Evolutionary conservation across 805 yeast genomes (phyloP).

Genomic region (Sugiyamaella smithiae): DNA sequence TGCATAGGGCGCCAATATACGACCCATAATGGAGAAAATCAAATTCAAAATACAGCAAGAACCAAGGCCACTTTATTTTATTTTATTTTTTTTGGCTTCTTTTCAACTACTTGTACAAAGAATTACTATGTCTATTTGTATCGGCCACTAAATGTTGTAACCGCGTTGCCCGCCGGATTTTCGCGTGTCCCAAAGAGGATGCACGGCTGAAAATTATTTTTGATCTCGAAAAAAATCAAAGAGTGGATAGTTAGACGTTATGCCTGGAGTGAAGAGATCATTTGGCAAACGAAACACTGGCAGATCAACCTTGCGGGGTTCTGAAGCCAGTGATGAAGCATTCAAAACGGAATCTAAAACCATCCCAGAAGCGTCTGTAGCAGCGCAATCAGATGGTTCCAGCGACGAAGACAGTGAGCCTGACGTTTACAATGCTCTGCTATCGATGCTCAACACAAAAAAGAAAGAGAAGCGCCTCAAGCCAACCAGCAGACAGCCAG

Average conservation of each 20-base stretch:
- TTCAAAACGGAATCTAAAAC: slow-evolving; percentile 6
- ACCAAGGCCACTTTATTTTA: no score
- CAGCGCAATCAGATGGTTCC: slow-evolving; percentile 19
- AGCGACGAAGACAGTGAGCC: slow-evolving; percentile 22
- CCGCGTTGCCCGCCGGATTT: no score
- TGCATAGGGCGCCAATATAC: no score
- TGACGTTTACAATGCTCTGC: slow-evolving; percentile 57
- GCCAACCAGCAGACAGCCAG: slow-evolving; percentile 15
- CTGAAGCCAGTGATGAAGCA: slow-evolving; percentile 1
- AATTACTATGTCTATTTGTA: no score
- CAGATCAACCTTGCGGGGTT: slow-evolving; percentile 12
- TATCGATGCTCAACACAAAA: slow-evolving; percentile 57
- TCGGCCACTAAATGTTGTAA: no score
- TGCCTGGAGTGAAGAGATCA: slow-evolving; percentile 1
- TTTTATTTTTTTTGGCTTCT: no score
- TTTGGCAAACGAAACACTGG: slow-evolving; percentile 16
- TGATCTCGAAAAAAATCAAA: background rate
- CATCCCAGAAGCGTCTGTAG: no score
- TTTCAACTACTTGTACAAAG: no score
- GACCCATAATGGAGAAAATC: no score
- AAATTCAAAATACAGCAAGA: no score
- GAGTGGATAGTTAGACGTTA: background rate
- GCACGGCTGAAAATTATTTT: slow-evolving; percentile 5
- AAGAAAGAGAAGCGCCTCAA: slow-evolving; percentile 29
- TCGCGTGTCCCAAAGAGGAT: background rate